Percentiles rank a stretch among this genome's conserved stretches.
Conservation (phyloP, 257 asterid genomes). For the Nicotiana obtusifolia region DNA sequence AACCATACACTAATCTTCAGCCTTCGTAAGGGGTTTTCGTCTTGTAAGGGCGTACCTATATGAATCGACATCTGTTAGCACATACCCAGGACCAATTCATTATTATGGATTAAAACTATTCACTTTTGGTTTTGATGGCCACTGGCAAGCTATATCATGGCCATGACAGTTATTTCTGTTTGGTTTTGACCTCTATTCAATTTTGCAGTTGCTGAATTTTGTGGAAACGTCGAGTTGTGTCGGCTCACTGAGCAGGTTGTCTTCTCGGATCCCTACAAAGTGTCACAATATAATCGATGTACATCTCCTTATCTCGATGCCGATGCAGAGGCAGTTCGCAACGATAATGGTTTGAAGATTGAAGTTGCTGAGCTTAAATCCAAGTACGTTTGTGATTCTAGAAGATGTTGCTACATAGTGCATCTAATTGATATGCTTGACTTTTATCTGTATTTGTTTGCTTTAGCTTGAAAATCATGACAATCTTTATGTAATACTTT, state of each 20-base stretch:
- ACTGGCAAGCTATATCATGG: neutral
- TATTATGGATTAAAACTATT: neutral
- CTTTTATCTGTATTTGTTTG: conserved; percentile 21
- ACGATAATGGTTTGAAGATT: conserved; percentile 68
- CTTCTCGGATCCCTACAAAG: conserved; percentile 93
- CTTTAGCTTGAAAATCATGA: neutral
- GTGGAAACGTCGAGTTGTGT: conserved; percentile 90
- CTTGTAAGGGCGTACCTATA: neutral
- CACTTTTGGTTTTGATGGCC: neutral
- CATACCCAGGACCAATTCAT: neutral
- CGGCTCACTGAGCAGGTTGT: conserved; percentile 94
- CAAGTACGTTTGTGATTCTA: conserved; percentile 35
- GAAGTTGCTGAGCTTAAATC: conserved; percentile 91
- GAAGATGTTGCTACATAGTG: neutral
- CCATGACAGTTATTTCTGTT: conserved; percentile 6
- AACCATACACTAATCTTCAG: neutral
- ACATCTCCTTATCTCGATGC: conserved; percentile 86
- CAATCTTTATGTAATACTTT: conserved; percentile 10
- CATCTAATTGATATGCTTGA: neutral
- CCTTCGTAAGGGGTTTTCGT: neutral
- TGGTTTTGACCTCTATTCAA: conserved; percentile 14
- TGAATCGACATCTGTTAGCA: neutral
- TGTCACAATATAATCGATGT: conserved; percentile 71
- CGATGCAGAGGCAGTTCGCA: conserved; percentile 79
- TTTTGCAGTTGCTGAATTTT: conserved; percentile 82